Percentiles rank a stretch among this genome's conserved stretches.
These are phyloP conservation scores for Cyclospora cayetanensis DNA, from an alignment of 169 alveolate genomes.

Conservation along the genomic window DNA sequence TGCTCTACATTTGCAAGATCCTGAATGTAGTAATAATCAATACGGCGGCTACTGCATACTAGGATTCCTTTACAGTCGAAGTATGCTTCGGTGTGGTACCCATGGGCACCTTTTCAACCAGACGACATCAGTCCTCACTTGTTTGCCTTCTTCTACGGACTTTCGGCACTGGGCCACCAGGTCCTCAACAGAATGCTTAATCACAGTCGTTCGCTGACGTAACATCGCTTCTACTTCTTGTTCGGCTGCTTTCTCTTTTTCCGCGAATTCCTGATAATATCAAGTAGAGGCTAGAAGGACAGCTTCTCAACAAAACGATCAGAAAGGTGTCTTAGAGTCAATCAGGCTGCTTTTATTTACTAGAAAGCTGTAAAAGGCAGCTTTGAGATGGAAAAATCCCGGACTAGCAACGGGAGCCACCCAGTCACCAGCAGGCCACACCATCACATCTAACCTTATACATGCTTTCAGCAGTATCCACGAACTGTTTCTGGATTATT, in stretches of 20 bases:
- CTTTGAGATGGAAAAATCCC: too few species aligned
- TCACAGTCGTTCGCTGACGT: not conserved
- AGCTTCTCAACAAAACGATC: too few species aligned
- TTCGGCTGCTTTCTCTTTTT: not conserved
- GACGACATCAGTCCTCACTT: too few species aligned
- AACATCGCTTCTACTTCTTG: not conserved
- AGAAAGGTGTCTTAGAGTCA: too few species aligned
- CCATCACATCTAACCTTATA: constrained; percentile 21
- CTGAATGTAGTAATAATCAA: not conserved
- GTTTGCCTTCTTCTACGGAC: constrained; percentile 19
- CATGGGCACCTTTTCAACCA: too few species aligned
- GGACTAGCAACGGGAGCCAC: too few species aligned
- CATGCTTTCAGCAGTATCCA: constrained; percentile 2
- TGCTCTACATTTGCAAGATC: not conserved
- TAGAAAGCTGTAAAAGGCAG: too few species aligned
- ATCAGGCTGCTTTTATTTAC: too few species aligned
- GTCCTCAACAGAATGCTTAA: not conserved
- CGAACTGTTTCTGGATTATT: not conserved
- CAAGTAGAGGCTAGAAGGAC: too few species aligned
- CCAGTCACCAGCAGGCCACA: too few species aligned
- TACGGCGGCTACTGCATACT: not conserved
- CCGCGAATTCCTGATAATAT: constrained; percentile 10
- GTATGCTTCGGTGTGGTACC: too few species aligned
- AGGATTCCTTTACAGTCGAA: not conserved
- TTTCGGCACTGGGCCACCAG: not conserved